A percentile compares a stretch with the other conserved stretches of the same genome.
Evolutionary conservation across 768 basidiomycete species (phyloP).

Genomic region (Dioszegia hungarica): DNA sequence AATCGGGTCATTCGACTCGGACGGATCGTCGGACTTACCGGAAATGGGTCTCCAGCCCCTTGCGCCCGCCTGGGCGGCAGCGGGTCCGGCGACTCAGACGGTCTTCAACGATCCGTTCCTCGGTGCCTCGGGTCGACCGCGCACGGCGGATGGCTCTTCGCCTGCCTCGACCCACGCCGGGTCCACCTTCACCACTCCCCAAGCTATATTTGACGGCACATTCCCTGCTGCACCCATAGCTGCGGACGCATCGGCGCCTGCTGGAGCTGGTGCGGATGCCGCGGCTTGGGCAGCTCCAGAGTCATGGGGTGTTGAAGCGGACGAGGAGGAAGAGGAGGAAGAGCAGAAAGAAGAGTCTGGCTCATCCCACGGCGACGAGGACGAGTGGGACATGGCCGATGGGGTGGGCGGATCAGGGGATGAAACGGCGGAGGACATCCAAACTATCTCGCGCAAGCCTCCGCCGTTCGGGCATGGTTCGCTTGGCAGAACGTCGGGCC

Average conservation of each 20-base stretch:
- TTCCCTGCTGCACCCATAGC: not conserved
- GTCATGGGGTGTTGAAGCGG: conserved; percentile 53
- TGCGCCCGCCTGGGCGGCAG: conserved; percentile 25
- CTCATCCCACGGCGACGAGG: conserved; percentile 15
- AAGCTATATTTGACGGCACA: not conserved
- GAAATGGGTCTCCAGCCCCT: conserved; percentile 18
- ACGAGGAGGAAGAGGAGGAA: conserved; percentile 36
- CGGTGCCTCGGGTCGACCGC: not conserved
- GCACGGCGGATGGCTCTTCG: not conserved
- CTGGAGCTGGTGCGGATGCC: conserved; percentile 48
- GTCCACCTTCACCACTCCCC: conserved; percentile 3
- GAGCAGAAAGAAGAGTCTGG: conserved; percentile 16
- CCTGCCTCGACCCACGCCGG: not conserved
- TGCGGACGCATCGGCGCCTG: conserved; percentile 4
- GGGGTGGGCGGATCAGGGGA: not conserved
- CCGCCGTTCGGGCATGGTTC: conserved; percentile 41
- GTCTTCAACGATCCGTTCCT: conserved; percentile 47
- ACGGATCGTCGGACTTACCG: conserved; percentile 12
- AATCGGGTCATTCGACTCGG: conserved; percentile 33
- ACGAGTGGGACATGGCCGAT: conserved; percentile 6
- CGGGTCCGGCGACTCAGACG: conserved; percentile 10
- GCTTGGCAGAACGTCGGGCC: conserved; percentile 16
- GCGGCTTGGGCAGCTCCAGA: conserved; percentile 54
- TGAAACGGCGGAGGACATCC: not conserved
- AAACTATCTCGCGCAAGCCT: conserved; percentile 10